Evolutionary conservation across 1,139 yeast species (phyloP).

Genomic region (Pichia sp.): DNA sequence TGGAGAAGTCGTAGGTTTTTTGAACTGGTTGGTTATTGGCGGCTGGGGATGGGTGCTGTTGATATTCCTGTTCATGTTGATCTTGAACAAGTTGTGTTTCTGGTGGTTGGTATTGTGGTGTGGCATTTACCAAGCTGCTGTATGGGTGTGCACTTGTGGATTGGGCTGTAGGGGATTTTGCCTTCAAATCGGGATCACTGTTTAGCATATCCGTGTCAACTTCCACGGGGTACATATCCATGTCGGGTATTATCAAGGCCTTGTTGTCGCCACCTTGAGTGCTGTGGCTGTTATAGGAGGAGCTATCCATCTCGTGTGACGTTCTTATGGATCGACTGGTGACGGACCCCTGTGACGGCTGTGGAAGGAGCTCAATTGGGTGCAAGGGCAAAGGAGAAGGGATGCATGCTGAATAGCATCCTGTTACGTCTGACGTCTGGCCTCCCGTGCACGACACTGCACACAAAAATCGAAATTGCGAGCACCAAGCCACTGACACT

Average conservation of each 20-base stretch:
- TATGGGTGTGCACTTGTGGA: neutral
- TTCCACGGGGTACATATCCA: neutral
- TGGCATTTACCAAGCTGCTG: neutral
- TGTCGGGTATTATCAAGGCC: neutral
- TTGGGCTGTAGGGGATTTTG: neutral
- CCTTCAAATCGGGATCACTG: neutral
- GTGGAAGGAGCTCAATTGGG: no score
- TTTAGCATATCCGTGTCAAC: neutral
- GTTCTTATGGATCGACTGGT: no score
- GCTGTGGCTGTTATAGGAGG: neutral
- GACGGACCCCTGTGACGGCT: no score
- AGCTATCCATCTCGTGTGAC: neutral
- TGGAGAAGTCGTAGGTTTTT: constrained; percentile 11
- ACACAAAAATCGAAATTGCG: no score
- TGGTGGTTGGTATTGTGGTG: neutral
- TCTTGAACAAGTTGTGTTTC: neutral
- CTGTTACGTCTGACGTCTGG: no score
- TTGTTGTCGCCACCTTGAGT: neutral
- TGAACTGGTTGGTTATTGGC: neutral
- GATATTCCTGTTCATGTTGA: neutral
- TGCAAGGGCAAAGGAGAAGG: no score
- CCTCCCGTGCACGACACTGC: no score
- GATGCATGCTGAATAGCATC: no score
- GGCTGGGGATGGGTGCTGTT: neutral
- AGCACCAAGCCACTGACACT: no score